These are phyloP conservation scores for Simplicillium aogashimaense DNA, from an alignment of 2,329 filamentous ascomycete genomes.

Conservation along the genomic window DNA sequence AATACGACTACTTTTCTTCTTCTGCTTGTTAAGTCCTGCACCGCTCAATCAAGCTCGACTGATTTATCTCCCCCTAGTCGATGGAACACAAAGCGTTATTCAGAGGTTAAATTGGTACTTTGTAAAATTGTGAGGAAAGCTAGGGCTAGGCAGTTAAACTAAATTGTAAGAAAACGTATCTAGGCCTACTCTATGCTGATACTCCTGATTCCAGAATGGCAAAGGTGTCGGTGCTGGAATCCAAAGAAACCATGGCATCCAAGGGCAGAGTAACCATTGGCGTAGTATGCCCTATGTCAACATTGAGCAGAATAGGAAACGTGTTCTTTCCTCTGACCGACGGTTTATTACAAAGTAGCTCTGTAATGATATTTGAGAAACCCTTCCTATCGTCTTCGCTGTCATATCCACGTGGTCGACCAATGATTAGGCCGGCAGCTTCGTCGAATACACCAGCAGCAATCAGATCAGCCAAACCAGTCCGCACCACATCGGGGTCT, in stretches of 20 bases:
- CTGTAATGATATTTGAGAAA: slow-evolving; percentile 14
- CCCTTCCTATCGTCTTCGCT: slow-evolving; percentile 13
- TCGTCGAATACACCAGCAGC: slow-evolving; percentile 24
- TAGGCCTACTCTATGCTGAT: too few species aligned
- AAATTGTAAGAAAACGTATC: too few species aligned
- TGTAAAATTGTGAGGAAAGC: too few species aligned
- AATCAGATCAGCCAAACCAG: slow-evolving; percentile 23
- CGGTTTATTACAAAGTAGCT: slow-evolving; percentile 14
- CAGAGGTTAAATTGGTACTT: too few species aligned
- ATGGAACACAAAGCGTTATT: too few species aligned
- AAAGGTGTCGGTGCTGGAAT: too few species aligned
- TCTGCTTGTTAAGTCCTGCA: too few species aligned
- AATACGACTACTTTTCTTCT: too few species aligned
- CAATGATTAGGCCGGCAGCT: slow-evolving; percentile 23
- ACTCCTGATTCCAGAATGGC: too few species aligned
- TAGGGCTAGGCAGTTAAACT: too few species aligned
- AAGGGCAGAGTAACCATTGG: slow-evolving; percentile 25
- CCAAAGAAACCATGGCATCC: slow-evolving; percentile 18
- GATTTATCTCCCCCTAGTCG: too few species aligned
- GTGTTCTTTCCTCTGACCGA: slow-evolving; percentile 9
- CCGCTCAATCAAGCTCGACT: too few species aligned
- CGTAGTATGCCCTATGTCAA: slow-evolving; percentile 26
- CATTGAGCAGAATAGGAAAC: slow-evolving; percentile 25
- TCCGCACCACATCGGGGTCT: slow-evolving; percentile 10
- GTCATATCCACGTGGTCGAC: slow-evolving; percentile 23